Evolutionary conservation across 2,329 filamentous ascomycete genomes (phyloP), one percentile per base, ranked within the genome.

Genomic region (Penicillium janthinellum): DNA sequence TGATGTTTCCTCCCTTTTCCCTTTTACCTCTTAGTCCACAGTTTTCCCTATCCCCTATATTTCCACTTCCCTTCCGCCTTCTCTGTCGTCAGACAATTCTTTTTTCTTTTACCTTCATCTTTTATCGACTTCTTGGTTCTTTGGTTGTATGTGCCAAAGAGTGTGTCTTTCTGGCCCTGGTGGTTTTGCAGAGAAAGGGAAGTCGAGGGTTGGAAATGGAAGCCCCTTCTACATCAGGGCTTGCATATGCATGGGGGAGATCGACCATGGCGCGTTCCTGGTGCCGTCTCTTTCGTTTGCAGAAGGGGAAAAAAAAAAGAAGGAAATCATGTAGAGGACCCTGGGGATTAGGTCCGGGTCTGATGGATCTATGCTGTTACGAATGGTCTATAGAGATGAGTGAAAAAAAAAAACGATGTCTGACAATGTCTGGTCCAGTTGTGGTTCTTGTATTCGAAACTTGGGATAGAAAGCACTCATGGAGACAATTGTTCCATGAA

Each of bases 341-440:
- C 61, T 52, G 52, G 62, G 61, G 49, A n/a, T 54, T 37, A 14
- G 39, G 65, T 66, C 56, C 61, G 62, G 59, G 65, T 68, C 63
- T 65, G 63, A 66, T 68, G 70, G 71, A 70, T 71, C 68, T 70
- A 75, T 75, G 73, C 69, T 72, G 72, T 75, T 75, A 75, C 69
- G 73, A 75, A 74, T 75, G 70, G 71, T 70, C 70, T 73, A 74
- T 75, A 74, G 73, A 75, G 70, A 73, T 70, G 71, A 74, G 69
- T 71, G 70, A 70, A 20, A 20, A 72, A 20, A 72, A 53, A 25
- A 42, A 69, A 71, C 68, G 64, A 68, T 65, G 63, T 65, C 61
- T 63, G 60, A 63, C 61, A 64, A 64, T 60, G 56, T 59, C 37
- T 59, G 52, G 38, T 59, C 49, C 37, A 50, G 35, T 5, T 56